Evolutionary conservation across 352 stramenopile genomes (phyloP).

Genomic region (Blastocystis hominis): DNA sequence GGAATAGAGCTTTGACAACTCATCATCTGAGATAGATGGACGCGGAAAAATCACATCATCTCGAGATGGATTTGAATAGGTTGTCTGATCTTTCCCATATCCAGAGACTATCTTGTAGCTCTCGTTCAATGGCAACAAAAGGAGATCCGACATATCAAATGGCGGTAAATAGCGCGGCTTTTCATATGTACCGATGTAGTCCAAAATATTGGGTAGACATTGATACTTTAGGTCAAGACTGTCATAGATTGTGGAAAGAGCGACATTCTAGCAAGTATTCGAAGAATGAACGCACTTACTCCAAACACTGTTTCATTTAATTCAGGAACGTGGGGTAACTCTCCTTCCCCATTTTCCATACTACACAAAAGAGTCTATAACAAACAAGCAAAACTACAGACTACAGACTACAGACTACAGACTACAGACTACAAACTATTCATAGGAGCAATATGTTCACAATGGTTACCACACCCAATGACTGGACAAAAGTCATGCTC

Average conservation of each 20-base stretch:
- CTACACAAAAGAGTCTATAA: not conserved
- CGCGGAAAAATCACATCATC: not conserved
- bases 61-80: not conserved
- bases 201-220: not conserved
- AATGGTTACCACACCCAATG: not conserved
- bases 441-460: slow-evolving; percentile 6
- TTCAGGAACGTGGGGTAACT: not conserved
- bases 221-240: not conserved
- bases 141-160: not conserved
- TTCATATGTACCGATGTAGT: slow-evolving; percentile 3
- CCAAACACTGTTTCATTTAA: not conserved
- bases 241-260: not conserved
- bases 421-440: not conserved
- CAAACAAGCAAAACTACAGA: not conserved
- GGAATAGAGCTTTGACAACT: not conserved
- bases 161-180: not conserved
- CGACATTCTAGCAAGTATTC: not conserved
- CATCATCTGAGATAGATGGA: not conserved
- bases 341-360: not conserved
- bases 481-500: slow-evolving; percentile 32
- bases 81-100: not conserved
- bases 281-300: not conserved
- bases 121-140: not conserved
- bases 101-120: not conserved
- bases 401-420: not conserved